Evolutionary conservation across 2,329 filamentous ascomycete genomes (phyloP).

Genomic region (Phialophora chinensis): DNA sequence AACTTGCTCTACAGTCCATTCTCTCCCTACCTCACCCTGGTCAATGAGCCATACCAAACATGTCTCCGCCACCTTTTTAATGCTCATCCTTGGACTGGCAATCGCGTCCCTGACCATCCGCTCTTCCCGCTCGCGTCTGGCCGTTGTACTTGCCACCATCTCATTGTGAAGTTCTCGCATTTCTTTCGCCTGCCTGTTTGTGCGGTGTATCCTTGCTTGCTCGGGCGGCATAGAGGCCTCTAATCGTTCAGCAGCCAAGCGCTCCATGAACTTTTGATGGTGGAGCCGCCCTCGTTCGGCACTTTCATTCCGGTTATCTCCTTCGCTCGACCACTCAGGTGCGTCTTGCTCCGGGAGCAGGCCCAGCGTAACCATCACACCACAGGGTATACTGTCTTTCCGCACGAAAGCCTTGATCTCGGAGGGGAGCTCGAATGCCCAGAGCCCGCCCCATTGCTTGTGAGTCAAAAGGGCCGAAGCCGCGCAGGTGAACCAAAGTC

Average conservation of each 20-base stretch:
- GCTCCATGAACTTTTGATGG: conserved; percentile 33
- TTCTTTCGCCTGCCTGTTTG: conserved; percentile 36
- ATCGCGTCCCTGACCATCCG: conserved; percentile 40
- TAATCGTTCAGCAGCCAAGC: conserved; percentile 33
- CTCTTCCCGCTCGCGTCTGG: conserved; percentile 38
- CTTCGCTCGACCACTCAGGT: conserved; percentile 39
- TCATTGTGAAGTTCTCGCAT: conserved; percentile 35
- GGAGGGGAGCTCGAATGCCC: conserved; percentile 40
- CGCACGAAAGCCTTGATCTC: conserved; percentile 37
- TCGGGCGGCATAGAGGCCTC: conserved; percentile 41
- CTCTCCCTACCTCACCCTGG: conserved; percentile 37
- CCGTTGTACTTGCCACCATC: conserved; percentile 28
- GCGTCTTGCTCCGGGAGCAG: conserved; percentile 40
- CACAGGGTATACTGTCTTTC: conserved; percentile 42
- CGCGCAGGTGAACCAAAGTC: conserved; percentile 42
- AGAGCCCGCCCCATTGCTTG: conserved; percentile 36
- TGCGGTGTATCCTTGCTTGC: conserved; percentile 39
- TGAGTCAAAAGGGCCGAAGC: conserved; percentile 38
- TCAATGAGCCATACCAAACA: conserved; percentile 41
- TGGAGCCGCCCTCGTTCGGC: conserved; percentile 29
- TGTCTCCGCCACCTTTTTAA: conserved; percentile 38
- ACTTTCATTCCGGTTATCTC: conserved; percentile 26
- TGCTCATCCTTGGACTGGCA: conserved; percentile 40
- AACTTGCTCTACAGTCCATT: conserved; percentile 38
- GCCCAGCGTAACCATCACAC: conserved; percentile 42